Evolutionary conservation across 805 yeast genomes (phyloP), one percentile per base, ranked within the genome.

Genomic region (Isabelozyma pseudorhagii): DNA sequence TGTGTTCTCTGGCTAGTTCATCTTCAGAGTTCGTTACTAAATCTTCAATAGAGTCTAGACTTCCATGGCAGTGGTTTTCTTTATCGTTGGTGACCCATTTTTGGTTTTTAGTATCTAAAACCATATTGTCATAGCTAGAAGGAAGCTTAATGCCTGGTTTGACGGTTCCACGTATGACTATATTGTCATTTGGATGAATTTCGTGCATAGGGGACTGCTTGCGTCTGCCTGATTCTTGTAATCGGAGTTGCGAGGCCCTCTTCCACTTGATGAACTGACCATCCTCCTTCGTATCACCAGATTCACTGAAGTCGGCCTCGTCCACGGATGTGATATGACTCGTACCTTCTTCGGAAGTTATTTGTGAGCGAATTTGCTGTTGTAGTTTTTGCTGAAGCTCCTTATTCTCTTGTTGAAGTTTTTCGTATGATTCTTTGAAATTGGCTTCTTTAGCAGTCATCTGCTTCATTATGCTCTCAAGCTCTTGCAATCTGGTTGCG

Each of bases 41-140:
- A 53, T 70, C 75, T 44, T 73, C 77, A 25, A 74, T 73, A 9
- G 68, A 65, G 42, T 72, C 78, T 42, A 74, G 60, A 44, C 71
- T 67, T 5, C 63, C 68, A 28, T 48, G 47, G 15, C 40, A 45
- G 15, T 50, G 44, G 28, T 59, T 59, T 40, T 57, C 53, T 42
- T 62, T 52, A 13, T 51, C 60, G 25, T 55, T 56, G 3, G 29
- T 43, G 27, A 66, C 50, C 75, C 75, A 70, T 46, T 55, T 58
- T 40, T 64, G 62, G 42, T 64, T 59, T n/a, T 53, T 55, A 18
- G 55, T 55, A 50, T 69, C 75, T 21, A 68, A 56, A 1, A 63
- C 51, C 74, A 70, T 70, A 40, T 66, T 62, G 7, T 70, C 72
- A 52, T 70, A 71, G 15, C 61, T 60, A 18, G 58, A 57, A 1